Evolutionary conservation across 2,329 filamentous ascomycete species (phyloP).

Genomic region (Fusarium papillatum): DNA sequence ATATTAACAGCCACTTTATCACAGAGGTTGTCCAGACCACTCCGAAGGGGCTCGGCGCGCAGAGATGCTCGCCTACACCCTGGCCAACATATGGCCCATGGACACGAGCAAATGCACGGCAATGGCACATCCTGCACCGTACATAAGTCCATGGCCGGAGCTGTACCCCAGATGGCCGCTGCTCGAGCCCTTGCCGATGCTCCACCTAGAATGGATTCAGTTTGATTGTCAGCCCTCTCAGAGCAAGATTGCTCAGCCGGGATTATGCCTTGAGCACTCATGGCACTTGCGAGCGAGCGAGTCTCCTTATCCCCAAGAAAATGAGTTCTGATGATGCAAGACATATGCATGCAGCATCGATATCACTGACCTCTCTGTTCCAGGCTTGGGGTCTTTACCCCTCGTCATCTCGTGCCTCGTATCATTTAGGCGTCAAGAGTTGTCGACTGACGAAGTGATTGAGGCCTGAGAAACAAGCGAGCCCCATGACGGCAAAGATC

Average conservation of each 20-base stretch:
- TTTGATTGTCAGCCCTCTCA: constrained; percentile 37
- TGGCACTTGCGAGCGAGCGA: neutral
- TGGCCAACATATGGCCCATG: neutral
- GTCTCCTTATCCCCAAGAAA: constrained; percentile 3
- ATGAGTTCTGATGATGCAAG: constrained; percentile 4
- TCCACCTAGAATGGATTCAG: constrained; percentile 37
- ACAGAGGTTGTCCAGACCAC: neutral
- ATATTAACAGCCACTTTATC: neutral
- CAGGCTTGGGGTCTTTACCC: neutral
- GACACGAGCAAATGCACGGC: constrained; percentile 28
- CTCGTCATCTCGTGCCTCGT: constrained; percentile 7
- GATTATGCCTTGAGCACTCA: constrained; percentile 12
- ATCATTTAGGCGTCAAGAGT: constrained; percentile 22
- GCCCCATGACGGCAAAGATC: constrained; percentile 24
- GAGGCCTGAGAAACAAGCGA: constrained; percentile 9
- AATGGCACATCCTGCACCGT: constrained; percentile 31
- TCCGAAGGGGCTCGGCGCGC: neutral
- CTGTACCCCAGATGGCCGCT: constrained; percentile 43
- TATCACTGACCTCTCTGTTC: neutral
- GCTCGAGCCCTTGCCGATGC: constrained; percentile 19
- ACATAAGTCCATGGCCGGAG: constrained; percentile 23
- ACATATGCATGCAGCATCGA: constrained; percentile 3
- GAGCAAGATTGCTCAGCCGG: constrained; percentile 22
- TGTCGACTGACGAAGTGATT: neutral
- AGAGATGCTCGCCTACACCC: neutral